Percentiles rank a stretch among this genome's conserved stretches.
phyloP scores from a whole-genome alignment of 345 rosid species.

The Zanthoxylum bungeanum region DNA sequence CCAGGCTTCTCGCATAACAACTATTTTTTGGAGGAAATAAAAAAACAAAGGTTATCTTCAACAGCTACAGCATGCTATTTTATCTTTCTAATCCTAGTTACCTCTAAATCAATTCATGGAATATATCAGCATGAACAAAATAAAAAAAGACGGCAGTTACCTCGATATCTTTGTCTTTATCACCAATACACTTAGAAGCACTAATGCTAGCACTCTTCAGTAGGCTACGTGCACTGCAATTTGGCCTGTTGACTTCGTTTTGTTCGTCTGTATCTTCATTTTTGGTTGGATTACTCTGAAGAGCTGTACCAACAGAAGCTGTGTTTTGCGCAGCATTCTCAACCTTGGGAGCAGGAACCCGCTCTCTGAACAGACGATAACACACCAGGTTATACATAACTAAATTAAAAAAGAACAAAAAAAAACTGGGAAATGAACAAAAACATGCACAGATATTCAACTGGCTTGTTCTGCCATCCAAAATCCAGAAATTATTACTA shows the following conservation, averaged over 20 bases:
- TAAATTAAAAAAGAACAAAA: no score
- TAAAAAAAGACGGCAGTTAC: conserved; percentile 29
- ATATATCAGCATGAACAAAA: neutral
- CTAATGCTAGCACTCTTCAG: conserved; percentile 96
- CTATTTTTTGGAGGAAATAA: neutral
- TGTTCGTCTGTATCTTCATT: conserved; percentile 21
- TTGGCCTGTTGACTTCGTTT: conserved; percentile 37
- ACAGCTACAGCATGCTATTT: neutral
- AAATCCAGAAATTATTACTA: neutral
- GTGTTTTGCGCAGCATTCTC: conserved; percentile 29
- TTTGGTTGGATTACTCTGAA: conserved; percentile 48
- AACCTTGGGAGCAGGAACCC: conserved; percentile 74
- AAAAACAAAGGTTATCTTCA: neutral
- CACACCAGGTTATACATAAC: neutral
- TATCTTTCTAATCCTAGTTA: neutral
- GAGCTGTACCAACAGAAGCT: conserved; percentile 49
- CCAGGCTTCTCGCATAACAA: neutral
- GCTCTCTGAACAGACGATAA: conserved; percentile 53
- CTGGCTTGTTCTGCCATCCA: neutral
- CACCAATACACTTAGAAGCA: conserved; percentile 81
- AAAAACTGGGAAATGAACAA: neutral
- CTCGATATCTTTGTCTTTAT: conserved; percentile 44
- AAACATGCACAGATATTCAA: conserved; percentile 2
- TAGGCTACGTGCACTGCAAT: conserved; percentile 57
- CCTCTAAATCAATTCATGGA: neutral